phyloP scores from a whole-genome alignment of 2,329 filamentous ascomycete species.

The Fusarium sacchari region DNA sequence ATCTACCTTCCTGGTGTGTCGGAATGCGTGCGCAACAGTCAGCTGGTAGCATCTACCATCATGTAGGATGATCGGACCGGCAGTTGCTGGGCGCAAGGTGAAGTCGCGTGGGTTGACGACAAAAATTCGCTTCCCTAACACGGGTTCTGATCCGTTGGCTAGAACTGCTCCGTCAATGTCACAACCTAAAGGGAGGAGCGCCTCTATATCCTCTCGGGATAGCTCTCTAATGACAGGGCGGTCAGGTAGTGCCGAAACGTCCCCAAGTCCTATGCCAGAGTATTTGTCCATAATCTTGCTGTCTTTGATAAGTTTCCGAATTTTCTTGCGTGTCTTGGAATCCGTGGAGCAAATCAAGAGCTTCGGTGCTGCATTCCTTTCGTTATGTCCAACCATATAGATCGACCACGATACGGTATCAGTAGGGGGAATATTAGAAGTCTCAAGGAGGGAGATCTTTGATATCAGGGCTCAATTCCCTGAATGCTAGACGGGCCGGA shows the following conservation, averaged over 20 bases:
- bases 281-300: not conserved
- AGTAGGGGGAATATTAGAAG: rapidly evolving
- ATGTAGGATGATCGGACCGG: rapidly evolving
- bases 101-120: not conserved
- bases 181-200: not conserved
- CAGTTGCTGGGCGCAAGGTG: not conserved
- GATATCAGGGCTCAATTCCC: not conserved
- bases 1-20: rapidly evolving
- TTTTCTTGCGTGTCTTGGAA: not conserved
- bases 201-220: not conserved
- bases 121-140: rapidly evolving
- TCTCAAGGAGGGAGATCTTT: not conserved
- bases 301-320: not conserved
- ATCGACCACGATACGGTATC: not conserved
- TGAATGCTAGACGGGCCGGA: not conserved
- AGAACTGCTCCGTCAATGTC: rapidly evolving
- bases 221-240: not conserved
- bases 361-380: not conserved
- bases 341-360: not conserved
- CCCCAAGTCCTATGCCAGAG: not conserved
- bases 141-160: rapidly evolving
- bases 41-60: rapidly evolving
- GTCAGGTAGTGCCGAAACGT: not conserved
- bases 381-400: not conserved
- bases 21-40: not conserved